Percentiles rank a stretch among this genome's conserved stretches.
phyloP scores from a whole-genome alignment of 257 asterid genomes.

The Nicotiana benthamiana region DNA sequence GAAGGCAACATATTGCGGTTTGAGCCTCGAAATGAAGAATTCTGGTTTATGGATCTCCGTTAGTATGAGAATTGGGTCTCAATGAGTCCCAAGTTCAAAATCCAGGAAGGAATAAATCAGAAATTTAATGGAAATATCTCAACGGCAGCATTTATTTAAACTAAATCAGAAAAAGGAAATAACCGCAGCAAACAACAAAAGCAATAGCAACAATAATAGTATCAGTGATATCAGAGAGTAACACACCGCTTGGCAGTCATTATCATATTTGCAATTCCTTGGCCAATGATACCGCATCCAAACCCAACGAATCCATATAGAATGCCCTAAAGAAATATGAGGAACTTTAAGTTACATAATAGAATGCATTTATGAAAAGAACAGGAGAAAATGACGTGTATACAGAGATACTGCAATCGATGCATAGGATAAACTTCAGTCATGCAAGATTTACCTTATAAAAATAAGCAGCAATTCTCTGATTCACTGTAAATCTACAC shows the following conservation, averaged over 20 bases:
- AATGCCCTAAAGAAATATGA: conserved; percentile 54
- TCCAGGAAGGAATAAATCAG: neutral
- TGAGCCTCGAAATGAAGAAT: neutral
- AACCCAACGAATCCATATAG: conserved; percentile 88
- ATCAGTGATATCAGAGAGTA: neutral
- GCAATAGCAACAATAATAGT: neutral
- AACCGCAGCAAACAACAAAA: neutral
- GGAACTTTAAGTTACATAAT: neutral
- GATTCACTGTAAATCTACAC: conserved; percentile 57
- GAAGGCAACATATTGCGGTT: neutral
- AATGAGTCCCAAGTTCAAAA: conserved; percentile 7
- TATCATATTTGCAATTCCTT: conserved; percentile 90
- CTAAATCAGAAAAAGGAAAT: neutral
- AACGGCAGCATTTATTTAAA: neutral
- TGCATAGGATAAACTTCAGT: neutral
- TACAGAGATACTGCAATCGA: neutral
- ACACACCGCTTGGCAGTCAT: conserved; percentile 91
- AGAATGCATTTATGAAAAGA: neutral
- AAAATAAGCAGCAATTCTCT: conserved; percentile 82
- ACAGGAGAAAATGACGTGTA: neutral
- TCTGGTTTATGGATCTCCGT: neutral
- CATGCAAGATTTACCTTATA: conserved; percentile 48
- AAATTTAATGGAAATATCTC: neutral
- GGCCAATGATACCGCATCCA: conserved; percentile 94
- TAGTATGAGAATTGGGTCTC: neutral